A percentile compares a stretch with the other conserved stretches of the same genome.
These are phyloP conservation scores for Cryptococcus sp. DNA, from an alignment of 1,284 basidiomycete species.

Conservation along the genomic window DNA sequence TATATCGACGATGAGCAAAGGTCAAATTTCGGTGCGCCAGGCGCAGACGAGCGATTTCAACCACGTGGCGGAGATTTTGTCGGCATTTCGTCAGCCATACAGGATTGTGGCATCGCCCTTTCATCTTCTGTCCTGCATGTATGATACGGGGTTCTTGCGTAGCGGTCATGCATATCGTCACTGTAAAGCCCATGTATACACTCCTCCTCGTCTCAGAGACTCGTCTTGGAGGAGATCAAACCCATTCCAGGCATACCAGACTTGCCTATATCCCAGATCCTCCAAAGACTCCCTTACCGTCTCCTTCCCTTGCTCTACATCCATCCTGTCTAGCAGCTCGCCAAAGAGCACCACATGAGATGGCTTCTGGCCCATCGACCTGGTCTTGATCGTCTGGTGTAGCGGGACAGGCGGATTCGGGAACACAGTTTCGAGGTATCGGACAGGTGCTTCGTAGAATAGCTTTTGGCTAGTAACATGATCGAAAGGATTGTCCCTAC, in stretches of 20 bases:
- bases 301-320: neutral
- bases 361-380: slow-evolving; percentile 45
- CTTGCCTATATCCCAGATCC: slow-evolving; percentile 60
- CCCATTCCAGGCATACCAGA: slow-evolving; percentile 56
- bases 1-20: slow-evolving; percentile 11
- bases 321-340: slow-evolving; percentile 11
- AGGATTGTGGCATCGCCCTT: neutral
- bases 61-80: neutral
- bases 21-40: slow-evolving; percentile 2
- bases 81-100: neutral
- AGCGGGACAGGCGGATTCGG: slow-evolving; percentile 48
- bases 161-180: too few relatives aligned
- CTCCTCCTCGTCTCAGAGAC: slow-evolving; percentile 63
- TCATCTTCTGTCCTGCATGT: neutral
- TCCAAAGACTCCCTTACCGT: slow-evolving; percentile 53
- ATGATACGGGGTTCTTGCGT: neutral
- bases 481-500: slow-evolving; percentile 6
- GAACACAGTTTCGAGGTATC: slow-evolving; percentile 58
- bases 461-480: slow-evolving; percentile 79
- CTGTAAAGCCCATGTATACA: slow-evolving; percentile 44
- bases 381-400: slow-evolving; percentile 51
- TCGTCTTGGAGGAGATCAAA: slow-evolving; percentile 72
- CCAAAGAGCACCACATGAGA: slow-evolving; percentile 31
- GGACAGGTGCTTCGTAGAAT: slow-evolving; percentile 69
- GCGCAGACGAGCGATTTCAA: neutral